A percentile compares a stretch with the other conserved stretches of the same genome.
Conservation (phyloP, 257 asterid genomes). For the Hygrophila difformis region DNA sequence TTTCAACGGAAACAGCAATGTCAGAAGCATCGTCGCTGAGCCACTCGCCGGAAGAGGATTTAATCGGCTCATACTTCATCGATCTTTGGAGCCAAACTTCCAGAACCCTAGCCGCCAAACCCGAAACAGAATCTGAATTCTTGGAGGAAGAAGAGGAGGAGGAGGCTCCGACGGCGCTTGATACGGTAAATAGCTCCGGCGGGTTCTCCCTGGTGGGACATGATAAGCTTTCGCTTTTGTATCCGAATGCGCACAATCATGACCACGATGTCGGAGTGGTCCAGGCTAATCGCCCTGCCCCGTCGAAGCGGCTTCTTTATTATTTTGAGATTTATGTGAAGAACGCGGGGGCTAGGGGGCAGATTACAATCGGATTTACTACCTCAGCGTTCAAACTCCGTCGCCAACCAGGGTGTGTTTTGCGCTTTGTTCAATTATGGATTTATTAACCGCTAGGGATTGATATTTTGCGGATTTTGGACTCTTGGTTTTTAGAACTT, state of each 20-base stretch:
- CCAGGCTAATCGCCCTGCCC: conserved; percentile 80
- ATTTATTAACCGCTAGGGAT: conserved; percentile 3
- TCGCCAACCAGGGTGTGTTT: conserved; percentile 82
- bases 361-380: conserved; percentile 81
- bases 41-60: conserved; percentile 34
- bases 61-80: conserved; percentile 61
- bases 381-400: conserved; percentile 63
- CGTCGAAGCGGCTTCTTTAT: conserved; percentile 58
- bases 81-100: conserved; percentile 61
- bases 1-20: conserved; percentile 15
- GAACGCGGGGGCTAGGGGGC: conserved; percentile 81
- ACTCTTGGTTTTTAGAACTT: not conserved
- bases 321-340: conserved; percentile 77
- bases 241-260: conserved; percentile 53
- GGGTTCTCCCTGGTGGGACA: conserved; percentile 71
- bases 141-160: conserved; percentile 40
- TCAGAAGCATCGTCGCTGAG: conserved; percentile 37
- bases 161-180: conserved; percentile 64
- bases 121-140: conserved; percentile 22
- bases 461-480: not conserved
- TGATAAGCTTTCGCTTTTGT: conserved; percentile 70
- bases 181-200: conserved; percentile 69
- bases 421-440: no score
- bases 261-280: conserved; percentile 91
- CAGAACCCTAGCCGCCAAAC: conserved; percentile 33